Evolutionary conservation across 2,329 filamentous ascomycete genomes (phyloP).

Genomic region (Penicillium palitans): DNA sequence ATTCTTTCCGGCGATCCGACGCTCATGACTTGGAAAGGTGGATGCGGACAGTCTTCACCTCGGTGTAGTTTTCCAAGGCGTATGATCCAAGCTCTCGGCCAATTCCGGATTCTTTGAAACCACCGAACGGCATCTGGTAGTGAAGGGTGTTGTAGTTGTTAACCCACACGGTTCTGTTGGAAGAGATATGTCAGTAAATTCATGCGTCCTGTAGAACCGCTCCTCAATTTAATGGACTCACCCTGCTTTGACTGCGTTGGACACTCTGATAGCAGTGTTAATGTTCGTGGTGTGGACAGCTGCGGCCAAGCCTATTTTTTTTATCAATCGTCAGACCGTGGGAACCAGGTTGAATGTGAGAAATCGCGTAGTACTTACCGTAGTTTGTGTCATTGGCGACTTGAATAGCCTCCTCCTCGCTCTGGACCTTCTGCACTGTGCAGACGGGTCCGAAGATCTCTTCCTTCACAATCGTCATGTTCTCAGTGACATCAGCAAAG

Average conservation of each 20-base stretch:
- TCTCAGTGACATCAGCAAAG: conserved; percentile 69
- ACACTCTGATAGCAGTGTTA: conserved; percentile 73
- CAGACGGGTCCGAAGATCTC: conserved; percentile 82
- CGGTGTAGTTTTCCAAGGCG: conserved; percentile 46
- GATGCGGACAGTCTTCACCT: conserved; percentile 41
- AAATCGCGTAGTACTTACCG: conserved; percentile 54
- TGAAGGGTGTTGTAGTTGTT: conserved; percentile 70
- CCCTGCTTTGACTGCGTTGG: conserved; percentile 69
- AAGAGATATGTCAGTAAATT: neutral
- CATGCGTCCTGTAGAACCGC: neutral
- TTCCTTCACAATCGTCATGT: conserved; percentile 71
- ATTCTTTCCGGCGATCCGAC: neutral
- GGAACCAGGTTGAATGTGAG: neutral
- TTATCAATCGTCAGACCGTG: conserved; percentile 37
- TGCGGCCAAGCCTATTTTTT: conserved; percentile 67
- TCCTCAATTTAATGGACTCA: conserved; percentile 42
- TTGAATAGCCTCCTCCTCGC: conserved; percentile 66
- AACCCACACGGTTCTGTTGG: conserved; percentile 57
- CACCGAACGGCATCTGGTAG: conserved; percentile 31
- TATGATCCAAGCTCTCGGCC: conserved; percentile 46
- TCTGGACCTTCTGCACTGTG: conserved; percentile 70
- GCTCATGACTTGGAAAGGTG: neutral
- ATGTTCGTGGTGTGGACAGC: conserved; percentile 75
- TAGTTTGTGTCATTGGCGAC: conserved; percentile 73
- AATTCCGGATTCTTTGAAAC: conserved; percentile 46